phyloP scores from a whole-genome alignment of 2,329 filamentous ascomycete genomes.

The Pseudocercospora eumusae region DNA sequence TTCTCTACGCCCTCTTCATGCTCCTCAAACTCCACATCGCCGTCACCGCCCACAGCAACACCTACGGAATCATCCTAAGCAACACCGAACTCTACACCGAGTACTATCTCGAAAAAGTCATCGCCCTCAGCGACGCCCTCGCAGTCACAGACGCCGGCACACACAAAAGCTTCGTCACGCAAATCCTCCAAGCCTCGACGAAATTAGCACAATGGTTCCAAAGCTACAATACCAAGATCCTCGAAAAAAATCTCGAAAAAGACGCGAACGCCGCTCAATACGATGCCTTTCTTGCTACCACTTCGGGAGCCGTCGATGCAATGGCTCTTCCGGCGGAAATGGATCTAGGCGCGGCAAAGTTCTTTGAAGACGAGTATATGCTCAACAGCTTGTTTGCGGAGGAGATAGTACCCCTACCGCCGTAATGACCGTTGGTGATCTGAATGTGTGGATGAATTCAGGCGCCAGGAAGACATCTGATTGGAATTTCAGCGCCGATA shows the following conservation, averaged over 20 bases:
- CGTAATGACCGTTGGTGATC: too few relatives aligned
- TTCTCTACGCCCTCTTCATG: constrained; percentile 21
- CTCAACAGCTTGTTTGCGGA: background rate
- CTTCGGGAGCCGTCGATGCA: background rate
- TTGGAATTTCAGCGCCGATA: too few relatives aligned
- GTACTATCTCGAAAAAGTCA: constrained; percentile 13
- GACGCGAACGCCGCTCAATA: background rate
- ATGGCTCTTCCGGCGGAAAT: background rate
- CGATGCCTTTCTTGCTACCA: background rate
- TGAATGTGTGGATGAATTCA: too few relatives aligned
- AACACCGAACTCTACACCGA: constrained; percentile 25
- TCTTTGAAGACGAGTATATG: background rate
- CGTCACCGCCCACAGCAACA: constrained; percentile 30
- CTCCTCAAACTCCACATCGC: constrained; percentile 33
- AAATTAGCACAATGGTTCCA: constrained; percentile 9
- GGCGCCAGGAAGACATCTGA: too few relatives aligned
- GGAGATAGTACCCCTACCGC: background rate
- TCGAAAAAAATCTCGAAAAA: constrained; percentile 10
- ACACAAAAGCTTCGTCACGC: constrained; percentile 6
- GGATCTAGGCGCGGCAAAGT: background rate
- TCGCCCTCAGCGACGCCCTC: background rate
- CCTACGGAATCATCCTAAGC: constrained; percentile 27
- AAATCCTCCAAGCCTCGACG: constrained; percentile 10
- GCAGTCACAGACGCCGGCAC: background rate
- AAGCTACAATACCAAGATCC: constrained; percentile 11